A percentile compares a stretch with the other conserved stretches of the same genome.
These are phyloP conservation scores for Eucalyptus rudis DNA, from an alignment of 345 rosid species.

Conservation along the genomic window DNA sequence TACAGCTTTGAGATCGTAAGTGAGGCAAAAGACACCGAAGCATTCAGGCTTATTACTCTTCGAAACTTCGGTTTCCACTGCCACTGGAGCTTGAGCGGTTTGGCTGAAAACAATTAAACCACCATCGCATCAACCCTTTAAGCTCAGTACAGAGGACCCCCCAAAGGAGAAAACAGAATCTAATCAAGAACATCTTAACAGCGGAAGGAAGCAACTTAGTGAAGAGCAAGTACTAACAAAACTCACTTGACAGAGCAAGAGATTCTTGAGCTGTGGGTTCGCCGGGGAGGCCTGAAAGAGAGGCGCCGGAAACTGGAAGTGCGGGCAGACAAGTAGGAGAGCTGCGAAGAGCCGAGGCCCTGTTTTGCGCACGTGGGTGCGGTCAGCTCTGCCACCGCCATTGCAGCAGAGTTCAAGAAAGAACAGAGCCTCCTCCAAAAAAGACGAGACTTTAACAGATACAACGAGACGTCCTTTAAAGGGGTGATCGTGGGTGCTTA, in stretches of 20 bases:
- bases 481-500: neutral
- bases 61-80: constrained; percentile 26
- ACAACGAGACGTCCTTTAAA: neutral
- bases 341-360: constrained; percentile 36
- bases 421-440: neutral
- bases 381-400: constrained; percentile 69
- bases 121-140: neutral
- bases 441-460: neutral
- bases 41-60: constrained; percentile 46
- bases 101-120: neutral
- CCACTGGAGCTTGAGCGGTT: constrained; percentile 39
- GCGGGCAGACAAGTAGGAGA: constrained; percentile 38
- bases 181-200: neutral
- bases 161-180: neutral
- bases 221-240: neutral
- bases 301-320: constrained; percentile 33
- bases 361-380: constrained; percentile 20
- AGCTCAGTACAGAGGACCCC: neutral
- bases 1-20: constrained; percentile 94
- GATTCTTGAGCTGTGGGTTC: constrained; percentile 18
- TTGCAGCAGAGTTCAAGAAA: constrained; percentile 8
- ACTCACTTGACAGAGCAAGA: constrained; percentile 52
- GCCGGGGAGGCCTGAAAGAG: constrained; percentile 21
- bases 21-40: constrained; percentile 87
- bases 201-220: neutral